phyloP scores from a whole-genome alignment of 208 protist species.

The Strigomonas culicis region DNA sequence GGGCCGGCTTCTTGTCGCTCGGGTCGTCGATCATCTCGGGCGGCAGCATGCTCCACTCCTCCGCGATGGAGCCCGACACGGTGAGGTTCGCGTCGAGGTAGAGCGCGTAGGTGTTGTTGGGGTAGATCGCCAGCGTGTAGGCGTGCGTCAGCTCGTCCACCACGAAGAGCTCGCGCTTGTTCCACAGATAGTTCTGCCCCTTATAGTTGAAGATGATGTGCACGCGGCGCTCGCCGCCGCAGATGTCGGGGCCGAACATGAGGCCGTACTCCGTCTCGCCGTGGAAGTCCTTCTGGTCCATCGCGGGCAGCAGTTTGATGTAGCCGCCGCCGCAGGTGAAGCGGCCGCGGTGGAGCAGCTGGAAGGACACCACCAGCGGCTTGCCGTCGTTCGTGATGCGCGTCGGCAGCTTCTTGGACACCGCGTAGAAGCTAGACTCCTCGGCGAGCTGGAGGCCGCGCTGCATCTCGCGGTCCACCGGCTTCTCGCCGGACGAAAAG shows the following conservation, averaged over 20 bases:
- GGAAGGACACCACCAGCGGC: constrained; percentile 90
- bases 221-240: constrained; percentile 70
- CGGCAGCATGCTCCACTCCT: constrained; percentile 89
- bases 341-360: constrained; percentile 88
- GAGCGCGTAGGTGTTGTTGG: constrained; percentile 92
- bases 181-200: constrained; percentile 89
- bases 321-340: constrained; percentile 93
- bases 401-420: constrained; percentile 71
- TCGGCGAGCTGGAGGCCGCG: constrained; percentile 85
- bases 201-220: constrained; percentile 96
- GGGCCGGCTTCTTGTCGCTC: constrained; percentile 86
- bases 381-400: constrained; percentile 83
- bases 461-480: constrained; percentile 58
- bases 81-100: constrained; percentile 77
- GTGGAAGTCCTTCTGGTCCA: constrained; percentile 79
- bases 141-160: constrained; percentile 88
- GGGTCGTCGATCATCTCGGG: constrained; percentile 87
- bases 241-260: constrained; percentile 97
- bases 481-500: constrained; percentile 42
- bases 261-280: constrained; percentile 90
- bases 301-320: constrained; percentile 89
- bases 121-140: constrained; percentile 90
- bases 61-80: constrained; percentile 63
- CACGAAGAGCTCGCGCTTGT: constrained; percentile 43
- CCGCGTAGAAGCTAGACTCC: constrained; percentile 85